Evolutionary conservation across 2,329 filamentous ascomycete species (phyloP).

Genomic region (Exophiala sp.): DNA sequence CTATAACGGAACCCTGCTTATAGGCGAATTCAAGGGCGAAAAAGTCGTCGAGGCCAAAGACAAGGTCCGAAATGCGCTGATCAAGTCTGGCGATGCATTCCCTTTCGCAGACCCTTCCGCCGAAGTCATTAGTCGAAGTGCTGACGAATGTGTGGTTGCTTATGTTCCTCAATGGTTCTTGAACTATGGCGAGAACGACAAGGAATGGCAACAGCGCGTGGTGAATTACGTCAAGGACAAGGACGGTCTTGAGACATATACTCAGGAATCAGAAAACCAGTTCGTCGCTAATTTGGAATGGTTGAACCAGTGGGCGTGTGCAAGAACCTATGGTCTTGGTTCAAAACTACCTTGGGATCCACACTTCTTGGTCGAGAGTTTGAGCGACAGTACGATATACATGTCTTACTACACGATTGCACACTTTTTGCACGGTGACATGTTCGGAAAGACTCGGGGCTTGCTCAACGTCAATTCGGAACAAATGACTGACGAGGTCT

Average conservation of each 20-base stretch:
- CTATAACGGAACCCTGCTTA: conserved; percentile 88
- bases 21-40: conserved; percentile 83
- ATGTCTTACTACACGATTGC: conserved; percentile 60
- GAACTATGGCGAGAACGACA: conserved; percentile 84
- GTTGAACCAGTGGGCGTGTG: conserved; percentile 95
- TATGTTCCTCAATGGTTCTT: conserved; percentile 97
- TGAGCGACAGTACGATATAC: conserved; percentile 91
- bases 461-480: conserved; percentile 67
- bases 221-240: conserved; percentile 68
- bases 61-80: conserved; percentile 73
- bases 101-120: conserved; percentile 91
- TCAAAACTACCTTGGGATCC: conserved; percentile 94
- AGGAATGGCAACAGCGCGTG: conserved; percentile 73
- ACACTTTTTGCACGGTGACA: conserved; percentile 71
- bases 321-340: conserved; percentile 84
- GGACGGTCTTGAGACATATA: conserved; percentile 74
- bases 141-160: conserved; percentile 88
- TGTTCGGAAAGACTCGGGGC: conserved; percentile 74
- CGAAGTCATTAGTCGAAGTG: conserved; percentile 81
- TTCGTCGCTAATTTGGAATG: conserved; percentile 86
- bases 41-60: conserved; percentile 83
- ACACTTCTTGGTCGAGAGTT: conserved; percentile 83
- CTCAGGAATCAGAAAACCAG: conserved; percentile 69
- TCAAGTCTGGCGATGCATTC: conserved; percentile 77
- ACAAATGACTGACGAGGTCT: conserved; percentile 91